phyloP scores from a whole-genome alignment of 2,329 filamentous ascomycete genomes.

The Hymenoscyphus occultus region DNA sequence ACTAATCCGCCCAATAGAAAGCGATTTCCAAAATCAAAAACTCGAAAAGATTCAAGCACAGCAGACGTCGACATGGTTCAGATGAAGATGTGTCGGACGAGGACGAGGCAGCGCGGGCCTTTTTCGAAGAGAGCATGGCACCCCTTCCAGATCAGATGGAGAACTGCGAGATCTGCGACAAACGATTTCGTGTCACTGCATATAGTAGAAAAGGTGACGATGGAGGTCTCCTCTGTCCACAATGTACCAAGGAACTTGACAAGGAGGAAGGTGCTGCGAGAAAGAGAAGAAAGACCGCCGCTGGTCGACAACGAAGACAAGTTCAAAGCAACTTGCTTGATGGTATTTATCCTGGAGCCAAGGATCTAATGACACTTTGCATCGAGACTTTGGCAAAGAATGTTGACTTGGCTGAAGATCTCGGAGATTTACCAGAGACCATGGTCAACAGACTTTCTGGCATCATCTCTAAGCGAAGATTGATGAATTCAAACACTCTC shows the following conservation, averaged over 20 bases:
- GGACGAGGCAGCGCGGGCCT: constrained; percentile 48
- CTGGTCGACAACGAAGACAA: constrained; percentile 62
- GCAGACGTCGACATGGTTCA: constrained; percentile 42
- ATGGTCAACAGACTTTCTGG: constrained; percentile 58
- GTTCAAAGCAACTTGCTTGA: constrained; percentile 82
- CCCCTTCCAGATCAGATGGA: constrained; percentile 69
- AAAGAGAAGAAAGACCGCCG: constrained; percentile 53
- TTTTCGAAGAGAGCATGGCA: constrained; percentile 46
- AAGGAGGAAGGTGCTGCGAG: constrained; percentile 62
- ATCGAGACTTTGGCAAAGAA: constrained; percentile 62
- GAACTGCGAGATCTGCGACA: constrained; percentile 81
- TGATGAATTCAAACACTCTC: constrained; percentile 53
- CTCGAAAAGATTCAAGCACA: constrained; percentile 55
- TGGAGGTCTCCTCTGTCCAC: constrained; percentile 81
- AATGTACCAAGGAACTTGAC: constrained; percentile 73
- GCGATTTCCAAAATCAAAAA: constrained; percentile 61
- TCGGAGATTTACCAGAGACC: constrained; percentile 56
- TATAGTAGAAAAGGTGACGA: constrained; percentile 79
- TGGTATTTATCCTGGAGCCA: constrained; percentile 64
- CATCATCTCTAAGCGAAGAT: constrained; percentile 57
- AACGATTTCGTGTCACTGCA: constrained; percentile 87
- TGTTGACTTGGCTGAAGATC: constrained; percentile 58
- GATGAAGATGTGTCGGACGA: constrained; percentile 45
- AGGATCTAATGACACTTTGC: constrained; percentile 63
- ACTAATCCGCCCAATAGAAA: constrained; percentile 37